Percentiles rank a stretch among this genome's conserved stretches.
phyloP scores from a whole-genome alignment of 1,284 basidiomycete species.

The Pyrrhoderma noxium region DNA sequence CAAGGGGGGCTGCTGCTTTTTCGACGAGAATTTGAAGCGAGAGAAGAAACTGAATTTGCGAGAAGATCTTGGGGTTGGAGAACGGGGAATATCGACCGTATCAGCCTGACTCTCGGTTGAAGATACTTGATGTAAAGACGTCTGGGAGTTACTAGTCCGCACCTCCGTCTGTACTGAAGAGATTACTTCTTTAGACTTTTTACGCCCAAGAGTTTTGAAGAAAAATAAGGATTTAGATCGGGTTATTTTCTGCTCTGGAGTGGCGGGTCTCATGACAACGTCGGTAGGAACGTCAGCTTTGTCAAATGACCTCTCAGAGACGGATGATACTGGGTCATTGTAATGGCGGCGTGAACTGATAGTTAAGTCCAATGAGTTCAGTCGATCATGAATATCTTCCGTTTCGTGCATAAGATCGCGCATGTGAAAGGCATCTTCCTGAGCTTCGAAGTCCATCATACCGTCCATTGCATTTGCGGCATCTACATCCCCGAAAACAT shows the following conservation, averaged over 20 bases:
- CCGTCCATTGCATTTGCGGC: background rate
- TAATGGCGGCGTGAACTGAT: background rate
- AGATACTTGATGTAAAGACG: background rate
- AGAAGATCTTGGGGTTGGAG: background rate
- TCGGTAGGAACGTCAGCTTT: background rate
- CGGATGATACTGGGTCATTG: background rate
- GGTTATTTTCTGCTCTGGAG: background rate
- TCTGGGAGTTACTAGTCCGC: background rate
- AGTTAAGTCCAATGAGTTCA: conserved; percentile 11
- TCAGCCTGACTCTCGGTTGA: background rate
- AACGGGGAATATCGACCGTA: background rate
- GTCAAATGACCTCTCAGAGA: background rate
- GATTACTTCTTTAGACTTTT: conserved; percentile 10
- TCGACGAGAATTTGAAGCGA: conserved; percentile 10
- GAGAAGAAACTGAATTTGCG: conserved; percentile 10
- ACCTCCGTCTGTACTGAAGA: background rate
- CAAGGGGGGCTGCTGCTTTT: conserved; percentile 39
- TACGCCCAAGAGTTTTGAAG: conserved; percentile 11
- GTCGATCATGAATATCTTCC: conserved; percentile 9
- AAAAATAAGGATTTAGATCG: conserved; percentile 11
- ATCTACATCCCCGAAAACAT: background rate
- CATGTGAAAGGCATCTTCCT: conserved; percentile 12
- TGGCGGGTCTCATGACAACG: background rate
- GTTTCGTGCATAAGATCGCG: conserved; percentile 15
- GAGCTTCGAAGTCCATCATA: conserved; percentile 1